Evolutionary conservation across 169 alveolate genomes (phyloP).

Genomic region (Theileria equi): DNA sequence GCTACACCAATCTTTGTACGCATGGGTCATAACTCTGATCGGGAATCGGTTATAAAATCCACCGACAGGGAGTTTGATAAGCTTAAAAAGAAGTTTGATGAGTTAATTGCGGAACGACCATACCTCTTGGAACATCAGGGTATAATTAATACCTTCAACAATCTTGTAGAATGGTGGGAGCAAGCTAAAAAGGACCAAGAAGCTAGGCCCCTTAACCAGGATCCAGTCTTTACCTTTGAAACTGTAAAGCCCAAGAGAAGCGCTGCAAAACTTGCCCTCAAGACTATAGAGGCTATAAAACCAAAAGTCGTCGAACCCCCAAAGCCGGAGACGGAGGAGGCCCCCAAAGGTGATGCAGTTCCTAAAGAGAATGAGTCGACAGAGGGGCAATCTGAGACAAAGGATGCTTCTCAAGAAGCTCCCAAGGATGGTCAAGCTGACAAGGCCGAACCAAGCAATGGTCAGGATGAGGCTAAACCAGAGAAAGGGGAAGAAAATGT

Average conservation of each 20-base stretch:
- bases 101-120: slow-evolving; percentile 40
- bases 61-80: slow-evolving; percentile 22
- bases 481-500: neutral
- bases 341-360: neutral
- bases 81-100: slow-evolving; percentile 10
- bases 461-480: neutral
- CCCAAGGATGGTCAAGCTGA: no score
- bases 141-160: slow-evolving; percentile 12
- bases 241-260: slow-evolving; percentile 19
- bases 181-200: slow-evolving; percentile 43
- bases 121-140: slow-evolving; percentile 14
- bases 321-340: neutral
- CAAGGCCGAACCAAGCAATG: neutral
- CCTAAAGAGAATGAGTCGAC: neutral
- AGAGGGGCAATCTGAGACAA: no score
- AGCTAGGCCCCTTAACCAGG: slow-evolving; percentile 23
- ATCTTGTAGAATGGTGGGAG: slow-evolving; percentile 48
- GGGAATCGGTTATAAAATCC: slow-evolving; percentile 24
- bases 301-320: slow-evolving; percentile 5
- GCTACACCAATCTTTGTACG: slow-evolving; percentile 37
- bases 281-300: slow-evolving; percentile 12
- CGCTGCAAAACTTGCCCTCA: slow-evolving; percentile 11
- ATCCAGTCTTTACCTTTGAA: slow-evolving; percentile 28
- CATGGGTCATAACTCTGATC: slow-evolving; percentile 35
- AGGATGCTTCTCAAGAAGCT: no score